phyloP scores from a whole-genome alignment of 2,329 filamentous ascomycete species.

The Fusarium tjaetaba region DNA sequence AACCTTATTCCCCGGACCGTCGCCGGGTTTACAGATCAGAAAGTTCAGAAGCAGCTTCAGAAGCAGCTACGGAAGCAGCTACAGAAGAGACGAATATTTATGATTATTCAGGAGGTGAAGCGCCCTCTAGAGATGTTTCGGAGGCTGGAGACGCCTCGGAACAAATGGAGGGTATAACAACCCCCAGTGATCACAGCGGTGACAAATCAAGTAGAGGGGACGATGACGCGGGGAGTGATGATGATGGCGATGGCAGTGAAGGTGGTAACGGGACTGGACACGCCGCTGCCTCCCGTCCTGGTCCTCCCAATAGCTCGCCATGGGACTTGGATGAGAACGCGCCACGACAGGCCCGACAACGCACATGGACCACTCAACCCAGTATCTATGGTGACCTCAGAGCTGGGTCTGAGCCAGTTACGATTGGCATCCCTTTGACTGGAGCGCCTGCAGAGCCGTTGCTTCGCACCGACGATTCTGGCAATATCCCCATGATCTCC shows the following conservation, averaged over 20 bases:
- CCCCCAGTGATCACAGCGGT: not conserved
- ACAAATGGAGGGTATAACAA: not conserved
- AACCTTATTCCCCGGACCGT: not conserved
- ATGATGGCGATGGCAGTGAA: not conserved
- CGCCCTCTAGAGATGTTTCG: not conserved
- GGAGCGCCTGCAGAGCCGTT: conserved; percentile 48
- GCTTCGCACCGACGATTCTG: conserved; percentile 45
- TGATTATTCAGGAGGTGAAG: not conserved
- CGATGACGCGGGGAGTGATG: not conserved
- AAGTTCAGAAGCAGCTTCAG: not conserved
- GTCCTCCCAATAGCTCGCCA: not conserved
- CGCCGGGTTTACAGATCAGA: not conserved
- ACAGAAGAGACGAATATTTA: not conserved
- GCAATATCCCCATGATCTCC: conserved; percentile 49
- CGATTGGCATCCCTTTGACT: conserved; percentile 26
- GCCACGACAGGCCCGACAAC: not conserved
- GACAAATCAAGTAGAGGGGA: not conserved
- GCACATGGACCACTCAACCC: conserved; percentile 40
- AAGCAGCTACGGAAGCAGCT: not conserved
- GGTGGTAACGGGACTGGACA: not conserved
- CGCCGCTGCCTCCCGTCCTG: not conserved
- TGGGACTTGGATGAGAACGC: not conserved
- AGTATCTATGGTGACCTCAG: conserved; percentile 27
- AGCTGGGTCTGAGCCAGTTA: conserved; percentile 13
- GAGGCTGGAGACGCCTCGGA: not conserved